Conservation (phyloP, 2,329 filamentous ascomycete species). For the Knufia fluminis region DNA sequence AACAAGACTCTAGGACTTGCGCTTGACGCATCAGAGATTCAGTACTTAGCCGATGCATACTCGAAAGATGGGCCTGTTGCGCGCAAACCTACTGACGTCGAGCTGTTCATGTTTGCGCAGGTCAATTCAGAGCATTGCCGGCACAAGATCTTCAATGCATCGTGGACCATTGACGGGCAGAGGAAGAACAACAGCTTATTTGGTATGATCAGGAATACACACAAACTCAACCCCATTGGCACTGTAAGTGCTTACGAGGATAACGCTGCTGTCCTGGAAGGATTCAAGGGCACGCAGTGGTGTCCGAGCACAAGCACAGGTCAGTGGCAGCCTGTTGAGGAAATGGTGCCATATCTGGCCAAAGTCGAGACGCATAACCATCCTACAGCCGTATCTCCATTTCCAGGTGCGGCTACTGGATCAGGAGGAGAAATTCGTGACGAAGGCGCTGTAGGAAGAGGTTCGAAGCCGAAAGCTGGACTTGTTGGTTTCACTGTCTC, state of each 20-base stretch:
- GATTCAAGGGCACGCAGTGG: constrained; percentile 67
- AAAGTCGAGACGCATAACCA: constrained; percentile 99
- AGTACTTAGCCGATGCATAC: constrained; percentile 85
- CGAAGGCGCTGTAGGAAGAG: constrained; percentile 85
- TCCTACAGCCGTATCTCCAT: constrained; percentile 89
- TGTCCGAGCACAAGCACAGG: constrained; percentile 78
- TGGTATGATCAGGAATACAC: constrained; percentile 92
- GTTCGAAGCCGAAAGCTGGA: constrained; percentile 86
- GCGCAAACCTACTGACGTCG: constrained; percentile 70
- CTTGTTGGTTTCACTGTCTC: constrained; percentile 91
- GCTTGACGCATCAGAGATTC: constrained; percentile 78
- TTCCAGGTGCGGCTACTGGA: constrained; percentile 85
- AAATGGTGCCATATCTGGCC: constrained; percentile 75
- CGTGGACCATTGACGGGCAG: constrained; percentile 86
- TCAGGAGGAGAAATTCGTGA: constrained; percentile 94
- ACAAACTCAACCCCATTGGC: constrained; percentile 63
- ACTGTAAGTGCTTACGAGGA: constrained; percentile 97
- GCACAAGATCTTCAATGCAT: constrained; percentile 91
- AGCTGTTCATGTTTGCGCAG: constrained; percentile 98
- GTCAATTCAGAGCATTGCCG: constrained; percentile 94
- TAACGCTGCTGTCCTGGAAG: constrained; percentile 86
- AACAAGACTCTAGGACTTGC: constrained; percentile 78
- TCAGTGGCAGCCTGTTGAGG: constrained; percentile 78
- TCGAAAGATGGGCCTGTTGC: constrained; percentile 51
- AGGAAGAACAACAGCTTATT: constrained; percentile 75